These are phyloP conservation scores for Epichloe uncinata DNA, from an alignment of 2,329 filamentous ascomycete genomes.

Conservation along the genomic window DNA sequence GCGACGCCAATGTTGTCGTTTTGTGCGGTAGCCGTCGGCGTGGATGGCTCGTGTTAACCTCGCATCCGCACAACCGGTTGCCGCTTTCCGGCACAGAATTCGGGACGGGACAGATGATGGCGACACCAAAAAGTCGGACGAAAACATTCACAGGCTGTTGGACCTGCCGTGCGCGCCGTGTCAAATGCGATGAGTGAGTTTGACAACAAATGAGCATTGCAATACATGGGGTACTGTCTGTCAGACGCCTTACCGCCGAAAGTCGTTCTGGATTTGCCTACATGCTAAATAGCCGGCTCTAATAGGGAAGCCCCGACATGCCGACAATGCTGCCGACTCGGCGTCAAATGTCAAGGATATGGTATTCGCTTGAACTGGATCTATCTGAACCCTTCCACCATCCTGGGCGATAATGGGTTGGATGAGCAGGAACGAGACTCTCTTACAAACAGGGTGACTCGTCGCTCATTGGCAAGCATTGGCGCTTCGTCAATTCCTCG, in stretches of 20 bases:
- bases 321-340: constrained; percentile 5
- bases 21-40: too few relatives aligned
- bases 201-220: too few relatives aligned
- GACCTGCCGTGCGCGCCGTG: constrained; percentile 9
- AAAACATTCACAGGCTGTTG: constrained; percentile 10
- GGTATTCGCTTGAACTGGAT: constrained; percentile 9
- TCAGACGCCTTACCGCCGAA: too few relatives aligned
- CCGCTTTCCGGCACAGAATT: not conserved
- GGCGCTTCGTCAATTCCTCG: not conserved
- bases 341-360: constrained; percentile 11
- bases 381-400: constrained; percentile 1
- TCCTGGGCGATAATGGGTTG: not conserved
- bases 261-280: too few relatives aligned
- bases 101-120: not conserved
- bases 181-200: constrained; percentile 11
- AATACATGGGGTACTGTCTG: too few relatives aligned
- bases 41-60: too few relatives aligned
- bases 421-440: not conserved
- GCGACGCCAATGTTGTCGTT: not conserved
- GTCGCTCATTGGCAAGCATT: not conserved
- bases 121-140: constrained; percentile 2
- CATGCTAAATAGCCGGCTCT: not conserved
- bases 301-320: constrained; percentile 5
- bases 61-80: too few relatives aligned
- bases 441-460: not conserved